Evolutionary conservation across 2,329 filamentous ascomycete genomes (phyloP), one percentile per base, ranked within the genome.

Genomic region (Pseudocercospora crystallina): DNA sequence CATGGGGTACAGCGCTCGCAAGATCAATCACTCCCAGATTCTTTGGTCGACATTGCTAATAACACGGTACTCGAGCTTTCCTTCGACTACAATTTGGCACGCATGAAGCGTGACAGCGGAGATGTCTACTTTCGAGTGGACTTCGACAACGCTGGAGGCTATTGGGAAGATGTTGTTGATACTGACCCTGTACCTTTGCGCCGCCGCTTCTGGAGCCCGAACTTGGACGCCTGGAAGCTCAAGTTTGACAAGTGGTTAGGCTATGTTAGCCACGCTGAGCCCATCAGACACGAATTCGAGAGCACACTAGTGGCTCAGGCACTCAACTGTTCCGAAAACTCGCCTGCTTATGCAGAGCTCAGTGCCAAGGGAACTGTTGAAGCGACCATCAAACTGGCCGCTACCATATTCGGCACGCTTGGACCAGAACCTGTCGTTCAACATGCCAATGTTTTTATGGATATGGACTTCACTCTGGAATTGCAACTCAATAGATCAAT

Each of bases 121-220:
- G 43, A 46, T 31, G 11, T 46, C 17, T 38, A 8, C 32, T 46
- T 46, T 29, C 14, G 43, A 26, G 2, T 30, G 8, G 43, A 46
- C 17, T 46, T 13, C 11, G 20, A 13, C 15, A 46, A 46, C n/a
- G 15, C 33, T 4, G 43, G 15, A 9, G 43, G 43, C 7, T 26
- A 46, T 9, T 38, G 33, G 43, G 30, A 45, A 45, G 43, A 36
- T 20, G 43, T 45, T 36, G 43, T 45, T 3, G 30, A 40, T 8
- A 20, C 43, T 35, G 36, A 38, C 10, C 36, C 36, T 35, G 13
- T 37, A 35, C 17, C 26, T 33, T 35, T 20, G 29, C 11, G 13
- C 1, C 31, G 32, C 31, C 30, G 13, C 26, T 20, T 36, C 43
- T 45, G n/a, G 32, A 45, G 12, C 30, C 43, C 7, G 32, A 26